Base-by-base conservation (phyloP, 2,329 filamentous ascomycete species). In the Madurella fahalii region DNA sequence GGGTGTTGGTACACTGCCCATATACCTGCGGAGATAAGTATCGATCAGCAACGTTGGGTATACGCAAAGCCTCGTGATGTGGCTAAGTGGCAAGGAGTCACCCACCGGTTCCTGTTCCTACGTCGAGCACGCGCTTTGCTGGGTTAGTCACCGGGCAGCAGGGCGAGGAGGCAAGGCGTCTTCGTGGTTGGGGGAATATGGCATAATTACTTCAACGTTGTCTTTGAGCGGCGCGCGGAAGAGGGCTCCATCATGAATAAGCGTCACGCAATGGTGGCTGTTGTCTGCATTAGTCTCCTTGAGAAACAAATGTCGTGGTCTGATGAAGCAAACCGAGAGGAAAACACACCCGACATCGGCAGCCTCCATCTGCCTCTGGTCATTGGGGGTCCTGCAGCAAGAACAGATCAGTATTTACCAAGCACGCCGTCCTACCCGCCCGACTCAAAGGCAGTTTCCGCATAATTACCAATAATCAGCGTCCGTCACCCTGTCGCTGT, bases 391-490 rank as follows among this genome's bases (percentile, higher is more conserved):
- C 56, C 58, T 58, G 32, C 8, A 3, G 11, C 39, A 8, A 31
- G n/a, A 16, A 45, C 25, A 25, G 25, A 4, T 25, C 25, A 25
- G 25, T 25, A n/a, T n/a, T n/a, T n/a, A 25, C 25, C 3, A 25
- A 7, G 25, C 25, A 7, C 25, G 7, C 7, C 25, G 25, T 25
- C 25, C 25, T 3, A 25, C 7, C 7, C 7, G 25, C 4, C 7
- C 7, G 25, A 25, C 12, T 40, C 5, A 8, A 25, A 12, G 40
- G 34, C 15, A 16, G 11, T 20, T 2, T 25, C 8, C n/a, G 11
- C 43, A 7, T 56, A n/a, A n/a, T n/a, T n/a, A 65, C 65, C 65
- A 67, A 34, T 68, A 67, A 40, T 63, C 54, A 9, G 60, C 53
- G 39, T 61, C 42, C 13, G 46, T 63, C 7, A 56, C 59, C 5